Evolutionary conservation across 2,329 filamentous ascomycete species (phyloP), one percentile per base, ranked within the genome.

Genomic region (Pyricularia sp.): DNA sequence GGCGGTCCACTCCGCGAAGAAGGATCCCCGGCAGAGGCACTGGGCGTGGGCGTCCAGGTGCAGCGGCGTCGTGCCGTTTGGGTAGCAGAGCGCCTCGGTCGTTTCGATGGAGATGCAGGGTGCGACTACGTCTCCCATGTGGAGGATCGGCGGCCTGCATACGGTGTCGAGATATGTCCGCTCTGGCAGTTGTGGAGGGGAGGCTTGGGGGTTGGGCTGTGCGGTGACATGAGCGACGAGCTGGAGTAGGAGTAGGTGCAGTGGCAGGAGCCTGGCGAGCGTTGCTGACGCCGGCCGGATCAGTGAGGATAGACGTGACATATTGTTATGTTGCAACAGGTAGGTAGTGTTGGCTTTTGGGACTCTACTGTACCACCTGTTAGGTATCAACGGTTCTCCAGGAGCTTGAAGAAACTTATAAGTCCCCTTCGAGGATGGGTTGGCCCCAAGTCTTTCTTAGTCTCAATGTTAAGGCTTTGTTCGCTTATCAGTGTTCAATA

Each of bases 1-100:
- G 62, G 73, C 75, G 22, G 71, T 61, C 76, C 77, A 79, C 67
- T 78, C 75, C 35, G 67, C 44, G 69, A 80, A 80, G 72, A 73
- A 79, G 65, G 72, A 74, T 61, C 77, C 75, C 9, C 70, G 70
- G 70, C 78, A 81, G 72, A 78, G 76, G 70, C 28, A 73, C 68
- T 72, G 67, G 59, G 72, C 71, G 67, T 76, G 72, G 13, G 70
- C 70, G 40, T 69, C 69, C 55, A 71, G 66, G 64, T 70, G 68
- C 12, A 72, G 61, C 24, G 70, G 68, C 0, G 65, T 63, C 3
- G 72, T 75, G 66, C 73, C 72, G 66, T 76, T 76, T 62, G 75
- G 71, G 3, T 64, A 66, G 68, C 75, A 77, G 13, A 70, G 65
- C 4, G 67, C 68, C 68, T 77, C 69, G 65, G 76, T 77, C 64